phyloP scores from a whole-genome alignment of 2,329 filamentous ascomycete species.

The Nemania abortiva region DNA sequence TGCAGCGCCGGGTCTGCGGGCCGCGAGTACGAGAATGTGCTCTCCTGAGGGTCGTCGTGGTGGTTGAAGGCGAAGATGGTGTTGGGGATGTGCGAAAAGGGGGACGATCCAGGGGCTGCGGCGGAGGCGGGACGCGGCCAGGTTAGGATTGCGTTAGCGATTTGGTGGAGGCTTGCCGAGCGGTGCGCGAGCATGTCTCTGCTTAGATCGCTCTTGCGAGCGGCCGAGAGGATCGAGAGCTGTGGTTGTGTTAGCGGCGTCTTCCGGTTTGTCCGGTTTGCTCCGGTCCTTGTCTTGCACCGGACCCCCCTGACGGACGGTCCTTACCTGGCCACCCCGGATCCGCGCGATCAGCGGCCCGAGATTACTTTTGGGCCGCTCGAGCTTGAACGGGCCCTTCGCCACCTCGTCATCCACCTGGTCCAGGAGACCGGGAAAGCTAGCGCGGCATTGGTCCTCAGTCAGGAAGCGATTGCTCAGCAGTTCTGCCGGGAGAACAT shows the following conservation, averaged over 20 bases:
- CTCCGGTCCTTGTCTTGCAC: neutral
- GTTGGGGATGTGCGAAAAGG: slow-evolving; percentile 52
- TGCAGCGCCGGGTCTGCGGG: slow-evolving; percentile 54
- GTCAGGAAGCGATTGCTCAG: slow-evolving; percentile 56
- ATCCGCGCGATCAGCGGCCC: slow-evolving; percentile 60
- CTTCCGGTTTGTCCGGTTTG: neutral
- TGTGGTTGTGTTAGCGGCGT: slow-evolving; percentile 36
- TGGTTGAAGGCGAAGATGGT: slow-evolving; percentile 66
- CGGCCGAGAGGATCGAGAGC: slow-evolving; percentile 60
- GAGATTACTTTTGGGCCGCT: slow-evolving; percentile 51
- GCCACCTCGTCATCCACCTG: slow-evolving; percentile 61
- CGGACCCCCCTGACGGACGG: neutral
- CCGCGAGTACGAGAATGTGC: slow-evolving; percentile 62
- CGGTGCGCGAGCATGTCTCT: slow-evolving; percentile 62
- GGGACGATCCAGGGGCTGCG: slow-evolving; percentile 7
- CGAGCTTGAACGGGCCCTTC: slow-evolving; percentile 58
- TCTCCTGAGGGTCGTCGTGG: slow-evolving; percentile 61
- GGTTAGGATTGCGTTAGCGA: slow-evolving; percentile 65
- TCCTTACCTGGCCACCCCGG: slow-evolving; percentile 55
- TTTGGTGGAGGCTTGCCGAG: slow-evolving; percentile 64
- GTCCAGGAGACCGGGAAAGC: slow-evolving; percentile 61
- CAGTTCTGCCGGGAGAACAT: slow-evolving; percentile 35
- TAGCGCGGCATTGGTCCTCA: slow-evolving; percentile 56
- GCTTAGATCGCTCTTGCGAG: slow-evolving; percentile 57
- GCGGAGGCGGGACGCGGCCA: slow-evolving; percentile 53